These are phyloP conservation scores for Platismatia glauca DNA, from an alignment of 495 filamentous ascomycete species.

Conservation along the genomic window DNA sequence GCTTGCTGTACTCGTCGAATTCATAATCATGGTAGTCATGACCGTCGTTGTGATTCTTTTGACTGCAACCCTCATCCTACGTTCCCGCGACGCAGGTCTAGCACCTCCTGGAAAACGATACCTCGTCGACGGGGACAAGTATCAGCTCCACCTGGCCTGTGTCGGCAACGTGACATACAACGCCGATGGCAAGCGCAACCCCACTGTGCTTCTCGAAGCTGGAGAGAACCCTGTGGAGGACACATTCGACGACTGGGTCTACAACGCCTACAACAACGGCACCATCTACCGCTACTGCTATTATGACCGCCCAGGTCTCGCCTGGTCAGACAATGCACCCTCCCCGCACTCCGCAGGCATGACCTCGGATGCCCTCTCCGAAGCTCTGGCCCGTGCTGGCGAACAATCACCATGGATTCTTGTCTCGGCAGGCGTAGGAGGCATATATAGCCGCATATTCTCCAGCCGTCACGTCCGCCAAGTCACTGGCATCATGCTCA, in stretches of 20 bases:
- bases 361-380: constrained; percentile 74
- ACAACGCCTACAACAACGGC: constrained; percentile 56
- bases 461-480: constrained; percentile 64
- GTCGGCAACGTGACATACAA: constrained; percentile 52
- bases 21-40: constrained; percentile 56
- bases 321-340: constrained; percentile 87
- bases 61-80: constrained; percentile 68
- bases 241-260: constrained; percentile 49
- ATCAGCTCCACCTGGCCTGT: constrained; percentile 78
- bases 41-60: constrained; percentile 59
- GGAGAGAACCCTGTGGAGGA: constrained; percentile 71
- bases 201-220: constrained; percentile 76
- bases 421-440: constrained; percentile 65
- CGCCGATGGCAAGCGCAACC: constrained; percentile 38
- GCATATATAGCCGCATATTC: constrained; percentile 84
- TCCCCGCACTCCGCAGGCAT: constrained; percentile 88
- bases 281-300: constrained; percentile 86
- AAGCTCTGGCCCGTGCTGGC: constrained; percentile 69
- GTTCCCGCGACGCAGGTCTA: constrained; percentile 65
- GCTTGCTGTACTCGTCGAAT: constrained; percentile 70
- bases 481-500: constrained; percentile 68
- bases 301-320: constrained; percentile 85
- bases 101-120: constrained; percentile 60
- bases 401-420: constrained; percentile 79
- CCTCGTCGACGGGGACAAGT: constrained; percentile 71